Conservation (phyloP, 2,329 filamentous ascomycete genomes). For the Neocatenulostroma microsporum region DNA sequence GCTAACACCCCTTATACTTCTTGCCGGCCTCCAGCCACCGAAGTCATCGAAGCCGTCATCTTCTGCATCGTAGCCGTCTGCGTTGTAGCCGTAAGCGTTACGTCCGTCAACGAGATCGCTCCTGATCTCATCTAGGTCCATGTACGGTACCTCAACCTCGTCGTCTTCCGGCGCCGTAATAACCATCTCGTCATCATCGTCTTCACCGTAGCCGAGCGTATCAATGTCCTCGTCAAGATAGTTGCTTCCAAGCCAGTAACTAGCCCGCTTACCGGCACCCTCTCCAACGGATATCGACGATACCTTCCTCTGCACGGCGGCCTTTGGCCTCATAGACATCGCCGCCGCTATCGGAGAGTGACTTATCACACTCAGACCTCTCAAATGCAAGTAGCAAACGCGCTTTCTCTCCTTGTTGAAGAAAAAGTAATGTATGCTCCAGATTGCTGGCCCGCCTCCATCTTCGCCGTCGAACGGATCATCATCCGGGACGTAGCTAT, state of each 20-base stretch:
- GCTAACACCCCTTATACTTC: constrained; percentile 22
- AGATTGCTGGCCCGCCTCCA: constrained; percentile 60
- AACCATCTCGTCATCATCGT: constrained; percentile 28
- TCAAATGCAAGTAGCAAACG: constrained; percentile 87
- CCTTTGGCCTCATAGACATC: constrained; percentile 37
- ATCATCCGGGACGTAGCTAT: constrained; percentile 80
- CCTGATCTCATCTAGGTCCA: constrained; percentile 29
- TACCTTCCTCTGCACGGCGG: constrained; percentile 18
- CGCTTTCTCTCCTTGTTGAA: constrained; percentile 90
- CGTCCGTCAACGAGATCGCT: constrained; percentile 27
- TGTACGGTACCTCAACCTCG: constrained; percentile 28
- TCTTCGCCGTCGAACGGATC: constrained; percentile 90
- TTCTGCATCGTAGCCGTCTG: constrained; percentile 2
- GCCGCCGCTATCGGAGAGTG: constrained; percentile 47
- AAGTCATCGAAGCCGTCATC: background rate
- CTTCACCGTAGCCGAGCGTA: constrained; percentile 18
- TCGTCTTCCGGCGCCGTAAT: constrained; percentile 21
- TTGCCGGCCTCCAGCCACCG: constrained; percentile 1
- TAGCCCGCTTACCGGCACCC: constrained; percentile 70
- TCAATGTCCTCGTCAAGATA: constrained; percentile 27
- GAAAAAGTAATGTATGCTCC: constrained; percentile 95
- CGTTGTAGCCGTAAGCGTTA: constrained; percentile 13
- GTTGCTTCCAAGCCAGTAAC: constrained; percentile 76
- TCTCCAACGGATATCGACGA: constrained; percentile 33
- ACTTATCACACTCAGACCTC: constrained; percentile 72